phyloP scores from a whole-genome alignment of 208 protist genomes.

The Leishmania major region DNA sequence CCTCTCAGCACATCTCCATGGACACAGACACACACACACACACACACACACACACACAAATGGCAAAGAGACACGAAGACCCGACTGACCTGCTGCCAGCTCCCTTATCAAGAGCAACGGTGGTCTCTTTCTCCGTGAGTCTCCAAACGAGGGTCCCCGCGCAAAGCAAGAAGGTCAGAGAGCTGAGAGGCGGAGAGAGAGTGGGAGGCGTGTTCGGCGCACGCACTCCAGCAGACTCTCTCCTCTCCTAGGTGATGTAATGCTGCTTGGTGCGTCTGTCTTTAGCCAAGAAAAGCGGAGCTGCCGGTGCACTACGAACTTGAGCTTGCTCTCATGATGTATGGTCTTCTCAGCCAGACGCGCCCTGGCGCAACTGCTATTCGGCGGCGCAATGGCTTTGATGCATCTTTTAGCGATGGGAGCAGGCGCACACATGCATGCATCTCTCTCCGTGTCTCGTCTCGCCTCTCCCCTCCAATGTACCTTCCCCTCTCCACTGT shows the following conservation, averaged over 20 bases:
- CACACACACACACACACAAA: background rate
- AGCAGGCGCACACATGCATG: background rate
- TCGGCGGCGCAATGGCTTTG: background rate
- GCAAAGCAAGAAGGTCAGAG: background rate
- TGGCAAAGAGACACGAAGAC: background rate
- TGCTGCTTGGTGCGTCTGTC: background rate
- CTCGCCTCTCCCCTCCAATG: background rate
- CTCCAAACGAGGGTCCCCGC: no score
- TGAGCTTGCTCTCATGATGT: background rate
- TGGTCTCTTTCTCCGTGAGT: background rate
- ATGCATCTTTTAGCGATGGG: background rate
- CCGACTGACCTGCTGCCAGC: background rate
- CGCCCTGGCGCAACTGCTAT: background rate
- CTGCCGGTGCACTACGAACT: background rate
- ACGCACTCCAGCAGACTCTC: background rate
- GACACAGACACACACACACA: background rate
- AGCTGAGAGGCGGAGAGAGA: no score
- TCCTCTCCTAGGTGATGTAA: background rate
- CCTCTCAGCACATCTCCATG: background rate
- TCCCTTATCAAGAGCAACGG: background rate
- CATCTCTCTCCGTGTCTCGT: background rate
- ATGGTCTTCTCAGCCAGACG: background rate
- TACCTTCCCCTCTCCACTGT: conserved; percentile 8
- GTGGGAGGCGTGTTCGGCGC: background rate
- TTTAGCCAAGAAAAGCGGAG: background rate